Percentiles rank a stretch among this genome's conserved stretches.
Evolutionary conservation across 208 protist species (phyloP).

Genomic region (Trypanosoma lewisi): DNA sequence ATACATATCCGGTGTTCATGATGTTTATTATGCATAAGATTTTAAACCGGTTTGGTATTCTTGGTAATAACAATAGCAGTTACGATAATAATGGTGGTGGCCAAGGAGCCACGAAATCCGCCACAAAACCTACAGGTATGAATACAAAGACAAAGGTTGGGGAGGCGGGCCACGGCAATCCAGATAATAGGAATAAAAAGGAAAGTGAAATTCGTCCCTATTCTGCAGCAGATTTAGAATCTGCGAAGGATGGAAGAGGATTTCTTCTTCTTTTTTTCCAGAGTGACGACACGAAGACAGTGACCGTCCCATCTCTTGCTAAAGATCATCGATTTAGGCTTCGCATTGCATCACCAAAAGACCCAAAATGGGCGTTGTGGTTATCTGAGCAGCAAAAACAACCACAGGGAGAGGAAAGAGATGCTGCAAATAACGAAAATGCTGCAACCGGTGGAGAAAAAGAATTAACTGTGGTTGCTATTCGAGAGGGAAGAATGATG

Average conservation of each 20-base stretch:
- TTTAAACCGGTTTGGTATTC: slow-evolving; percentile 20
- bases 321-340: slow-evolving; percentile 70
- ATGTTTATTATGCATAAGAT: slow-evolving; percentile 73
- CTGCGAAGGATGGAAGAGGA: slow-evolving; percentile 53
- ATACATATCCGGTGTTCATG: slow-evolving; percentile 63
- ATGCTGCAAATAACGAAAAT: neutral
- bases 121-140: no score
- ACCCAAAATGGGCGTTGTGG: slow-evolving; percentile 55
- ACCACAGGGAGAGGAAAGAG: slow-evolving; percentile 1
- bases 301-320: slow-evolving; percentile 33
- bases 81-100: neutral
- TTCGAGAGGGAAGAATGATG: slow-evolving; percentile 19
- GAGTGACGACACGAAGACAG: slow-evolving; percentile 30
- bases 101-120: neutral
- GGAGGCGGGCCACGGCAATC: neutral
- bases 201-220: slow-evolving; percentile 17
- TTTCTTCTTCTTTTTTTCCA: slow-evolving; percentile 67
- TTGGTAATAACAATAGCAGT: slow-evolving; percentile 8
- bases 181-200: neutral
- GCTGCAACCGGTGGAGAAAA: neutral
- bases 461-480: slow-evolving; percentile 4
- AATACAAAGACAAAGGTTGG: neutral
- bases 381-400: slow-evolving; percentile 25
- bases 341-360: slow-evolving; percentile 39
- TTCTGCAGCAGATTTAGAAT: slow-evolving; percentile 49